A percentile compares a stretch with the other conserved stretches of the same genome.
Evolutionary conservation across 2,329 filamentous ascomycete species (phyloP).

Genomic region (Hypoxylon sp.): DNA sequence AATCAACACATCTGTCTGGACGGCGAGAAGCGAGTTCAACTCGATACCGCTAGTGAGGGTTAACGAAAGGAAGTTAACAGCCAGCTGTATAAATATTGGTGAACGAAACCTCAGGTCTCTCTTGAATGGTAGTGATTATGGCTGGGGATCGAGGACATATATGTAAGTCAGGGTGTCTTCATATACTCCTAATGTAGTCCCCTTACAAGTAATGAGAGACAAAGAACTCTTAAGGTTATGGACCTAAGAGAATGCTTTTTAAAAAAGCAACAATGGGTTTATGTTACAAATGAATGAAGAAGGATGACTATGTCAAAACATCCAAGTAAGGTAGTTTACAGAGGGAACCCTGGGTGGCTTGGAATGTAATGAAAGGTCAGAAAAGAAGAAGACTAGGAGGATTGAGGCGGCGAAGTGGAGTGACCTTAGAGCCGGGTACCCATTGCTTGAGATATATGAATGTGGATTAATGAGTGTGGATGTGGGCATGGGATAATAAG

Average conservation of each 20-base stretch:
- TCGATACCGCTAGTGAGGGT: slow-evolving; percentile 32
- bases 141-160: slow-evolving; percentile 23
- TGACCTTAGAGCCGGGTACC: slow-evolving; percentile 20
- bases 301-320: slow-evolving; percentile 31
- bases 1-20: slow-evolving; percentile 27
- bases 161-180: slow-evolving; percentile 26
- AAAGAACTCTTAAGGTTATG: slow-evolving; percentile 32
- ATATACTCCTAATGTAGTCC: slow-evolving; percentile 1
- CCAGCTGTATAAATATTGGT: slow-evolving; percentile 44
- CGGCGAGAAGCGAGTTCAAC: slow-evolving; percentile 47
- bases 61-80: slow-evolving; percentile 46
- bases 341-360: slow-evolving; percentile 19
- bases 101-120: slow-evolving; percentile 22
- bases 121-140: slow-evolving; percentile 14
- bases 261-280: slow-evolving; percentile 21
- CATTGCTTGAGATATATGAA: slow-evolving; percentile 41
- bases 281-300: slow-evolving; percentile 40
- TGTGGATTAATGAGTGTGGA: slow-evolving; percentile 4
- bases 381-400: slow-evolving; percentile 38
- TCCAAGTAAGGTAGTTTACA: slow-evolving; percentile 3
- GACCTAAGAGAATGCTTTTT: slow-evolving; percentile 30
- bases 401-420: slow-evolving; percentile 19
- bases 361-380: slow-evolving; percentile 28
- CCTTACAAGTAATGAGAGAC: slow-evolving; percentile 22
- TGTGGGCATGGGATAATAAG: slow-evolving; percentile 27